A percentile compares a stretch with the other conserved stretches of the same genome.
phyloP scores from a whole-genome alignment of 1,139 yeast species.

The Yamadazyma atlantica region DNA sequence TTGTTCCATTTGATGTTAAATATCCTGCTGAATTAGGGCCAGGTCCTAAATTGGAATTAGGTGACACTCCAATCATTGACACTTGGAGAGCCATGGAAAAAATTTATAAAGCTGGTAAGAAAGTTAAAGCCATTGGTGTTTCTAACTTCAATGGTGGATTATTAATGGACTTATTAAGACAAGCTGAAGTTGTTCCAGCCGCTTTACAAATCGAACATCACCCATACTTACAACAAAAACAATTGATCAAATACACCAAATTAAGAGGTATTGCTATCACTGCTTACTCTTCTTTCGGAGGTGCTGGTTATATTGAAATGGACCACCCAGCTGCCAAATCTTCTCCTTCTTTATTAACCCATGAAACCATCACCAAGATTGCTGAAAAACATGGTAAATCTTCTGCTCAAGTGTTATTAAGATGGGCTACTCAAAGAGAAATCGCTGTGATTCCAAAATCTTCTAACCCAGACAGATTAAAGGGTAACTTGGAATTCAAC shows the following conservation, averaged over 20 bases:
- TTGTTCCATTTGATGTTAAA: constrained; percentile 66
- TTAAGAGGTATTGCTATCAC: constrained; percentile 65
- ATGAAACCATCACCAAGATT: constrained; percentile 49
- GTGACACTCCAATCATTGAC: constrained; percentile 68
- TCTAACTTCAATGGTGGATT: constrained; percentile 77
- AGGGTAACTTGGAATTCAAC: constrained; percentile 55
- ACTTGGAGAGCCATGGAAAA: constrained; percentile 82
- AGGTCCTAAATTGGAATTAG: constrained; percentile 57
- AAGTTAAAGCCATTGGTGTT: constrained; percentile 61
- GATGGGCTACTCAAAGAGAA: constrained; percentile 81
- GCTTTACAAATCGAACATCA: constrained; percentile 90
- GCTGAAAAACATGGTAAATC: constrained; percentile 54
- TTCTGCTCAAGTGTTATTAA: constrained; percentile 64
- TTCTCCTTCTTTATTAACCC: constrained; percentile 55
- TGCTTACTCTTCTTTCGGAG: constrained; percentile 86
- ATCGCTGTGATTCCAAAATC: constrained; percentile 77
- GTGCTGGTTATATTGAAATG: constrained; percentile 67
- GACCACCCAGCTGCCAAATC: constrained; percentile 50
- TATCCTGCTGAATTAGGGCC: constrained; percentile 78
- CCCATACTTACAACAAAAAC: constrained; percentile 81
- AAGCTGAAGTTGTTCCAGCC: constrained; percentile 72
- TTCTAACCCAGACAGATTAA: constrained; percentile 58
- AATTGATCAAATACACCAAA: constrained; percentile 63
- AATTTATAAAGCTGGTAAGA: constrained; percentile 52
- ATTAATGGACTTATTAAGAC: constrained; percentile 71